Base-by-base conservation (phyloP, 2,329 filamentous ascomycete species). In the Aspergillus melleus region DNA sequence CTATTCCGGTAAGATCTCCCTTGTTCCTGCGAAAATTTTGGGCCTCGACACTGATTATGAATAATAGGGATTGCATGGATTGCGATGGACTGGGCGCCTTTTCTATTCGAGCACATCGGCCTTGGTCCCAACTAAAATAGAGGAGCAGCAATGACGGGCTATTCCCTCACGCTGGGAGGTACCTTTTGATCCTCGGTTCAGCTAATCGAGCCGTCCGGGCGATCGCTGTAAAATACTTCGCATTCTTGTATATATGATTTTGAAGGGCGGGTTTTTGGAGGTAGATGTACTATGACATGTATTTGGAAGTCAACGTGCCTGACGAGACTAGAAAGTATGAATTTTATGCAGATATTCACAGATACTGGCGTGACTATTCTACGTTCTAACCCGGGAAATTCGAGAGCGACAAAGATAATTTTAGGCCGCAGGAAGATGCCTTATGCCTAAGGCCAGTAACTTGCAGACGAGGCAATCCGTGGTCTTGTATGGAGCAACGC, bases 1-100 rank as follows among this genome's bases (percentile, higher is more conserved):
- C 24, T 99, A 99, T 79, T 85, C 90, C 60, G 95, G 94, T 92
- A 79, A 76, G 87, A 78, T 16, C 12, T 30, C 24, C 19, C 30
- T 49, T 10, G 12, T 2, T 11, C n/a, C 9, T 39, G 26, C 9
- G 26, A 42, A 42, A 3, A 1, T 19, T 16, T 20, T 8, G 10
- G 3, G 19, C 20, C n/a, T 11, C 8, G n/a, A n/a, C 10, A 12
- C n/a, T 57, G 30, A 42, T 32, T 24, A 10, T 46, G 22, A 8
- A 26, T 9, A 4, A 6, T 29, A 59, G 57, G 57, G 20, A 59
- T 59, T 30, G 57, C 57, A 19, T 59, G 57, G 57, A 59, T 59
- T 52, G 57, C 44, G 6, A 54, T 59, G 52, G 57, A 59, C 24
- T 52, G 32, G 10, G 57, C 57, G 12, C 57, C 57, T 14, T 29